Evolutionary conservation across 129 eudicot species (phyloP), one percentile per base, ranked within the genome.

Genomic region (Arctium lappa): DNA sequence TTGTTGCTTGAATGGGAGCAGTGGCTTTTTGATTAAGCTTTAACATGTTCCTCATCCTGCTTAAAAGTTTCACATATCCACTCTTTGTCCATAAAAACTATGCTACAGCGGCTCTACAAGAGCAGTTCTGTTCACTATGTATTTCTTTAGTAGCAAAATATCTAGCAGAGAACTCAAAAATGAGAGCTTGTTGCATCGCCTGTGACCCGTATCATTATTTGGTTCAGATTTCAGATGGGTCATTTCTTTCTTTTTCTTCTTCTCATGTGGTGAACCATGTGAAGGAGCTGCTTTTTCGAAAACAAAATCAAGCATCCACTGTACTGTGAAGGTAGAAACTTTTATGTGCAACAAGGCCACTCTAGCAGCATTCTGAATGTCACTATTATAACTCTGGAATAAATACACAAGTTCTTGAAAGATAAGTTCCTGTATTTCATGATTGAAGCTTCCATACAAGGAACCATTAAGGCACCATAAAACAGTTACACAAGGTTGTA

Each of bases 161-260:
- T 95, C 98, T 30, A 95, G 95, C 34, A 95, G 84, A n/a, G 97
- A 87, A 38, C 91, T 88, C 66, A 95, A 68, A 87, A 89, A 87
- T 29, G 86, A 72, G 13, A 93, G 83, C 72, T 84, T 78, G 87
- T 81, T 90, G 84, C 82, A 80, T 7, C 87, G 74, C 79, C 80
- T 73, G 77, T 44, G 87, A 46, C 70, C 80, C 72, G 53, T 85
- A 79, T 82, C 87, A 34, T n/a, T 30, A 66, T 22, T 56, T 30
- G 53, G 76, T 71, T 78, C 80, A 77, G 88, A 72, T 36, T 84
- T 85, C 72, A 80, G 81, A 72, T 50, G 80, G 74, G 62, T 22
- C 13, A 11, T 31, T 70, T 84, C 80, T 83, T 87, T 92, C 86
- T 83, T 86, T 90, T 89, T 89, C 91, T 87, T 91, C 88, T 87